Percentiles rank a stretch among this genome's conserved stretches.
Conservation (phyloP, 805 yeast species). For the Saccharomycopsis javanensis region DNA sequence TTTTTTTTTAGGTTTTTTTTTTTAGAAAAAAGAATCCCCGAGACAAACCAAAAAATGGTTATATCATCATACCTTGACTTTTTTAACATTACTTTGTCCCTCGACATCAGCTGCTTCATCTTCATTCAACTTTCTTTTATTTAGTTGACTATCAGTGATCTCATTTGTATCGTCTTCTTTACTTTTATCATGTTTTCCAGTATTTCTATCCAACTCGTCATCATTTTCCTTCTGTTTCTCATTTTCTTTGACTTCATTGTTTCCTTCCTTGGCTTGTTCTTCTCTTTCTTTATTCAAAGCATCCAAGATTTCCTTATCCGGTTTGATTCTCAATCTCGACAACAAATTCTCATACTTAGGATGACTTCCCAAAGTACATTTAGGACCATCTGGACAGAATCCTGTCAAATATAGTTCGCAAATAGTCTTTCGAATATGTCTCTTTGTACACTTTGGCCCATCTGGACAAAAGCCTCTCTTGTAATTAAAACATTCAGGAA, state of each 20-base stretch:
- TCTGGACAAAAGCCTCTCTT: constrained; percentile 84
- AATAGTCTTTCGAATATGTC: constrained; percentile 66
- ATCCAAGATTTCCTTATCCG: constrained; percentile 21
- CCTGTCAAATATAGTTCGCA: constrained; percentile 83
- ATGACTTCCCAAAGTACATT: constrained; percentile 68
- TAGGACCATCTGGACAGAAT: constrained; percentile 83
- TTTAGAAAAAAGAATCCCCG: not conserved
- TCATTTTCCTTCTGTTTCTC: not conserved
- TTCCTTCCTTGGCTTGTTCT: not conserved
- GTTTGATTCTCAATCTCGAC: constrained; percentile 29
- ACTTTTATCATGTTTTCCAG: not conserved
- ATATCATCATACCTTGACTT: not conserved
- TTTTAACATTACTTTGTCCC: not conserved
- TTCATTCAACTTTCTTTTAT: not conserved
- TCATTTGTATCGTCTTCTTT: not conserved
- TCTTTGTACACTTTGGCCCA: constrained; percentile 75
- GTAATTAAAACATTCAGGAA: constrained; percentile 82
- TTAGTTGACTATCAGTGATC: not conserved
- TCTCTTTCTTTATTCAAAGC: not conserved
- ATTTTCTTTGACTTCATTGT: not conserved
- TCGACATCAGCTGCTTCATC: not conserved
- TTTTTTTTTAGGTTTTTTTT: not conserved
- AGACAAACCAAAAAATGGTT: too few species aligned
- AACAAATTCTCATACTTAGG: constrained; percentile 58
- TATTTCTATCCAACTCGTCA: too few species aligned